phyloP scores from a whole-genome alignment of 108 stramenopile genomes.

The Pseudonitzschia multiseries region DNA sequence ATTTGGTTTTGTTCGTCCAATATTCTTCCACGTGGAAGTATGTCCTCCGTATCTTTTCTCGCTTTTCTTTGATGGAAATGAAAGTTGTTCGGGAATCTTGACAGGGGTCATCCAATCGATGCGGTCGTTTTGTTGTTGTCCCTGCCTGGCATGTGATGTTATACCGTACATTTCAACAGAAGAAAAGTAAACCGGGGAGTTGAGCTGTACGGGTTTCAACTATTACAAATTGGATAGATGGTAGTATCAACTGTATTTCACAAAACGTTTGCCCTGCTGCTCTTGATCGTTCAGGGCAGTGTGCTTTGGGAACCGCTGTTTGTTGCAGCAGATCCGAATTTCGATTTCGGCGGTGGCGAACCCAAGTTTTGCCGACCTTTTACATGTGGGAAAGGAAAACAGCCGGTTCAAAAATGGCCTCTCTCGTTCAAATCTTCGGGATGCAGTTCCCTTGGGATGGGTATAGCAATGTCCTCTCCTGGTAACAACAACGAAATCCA shows the following conservation, averaged over 20 bases:
- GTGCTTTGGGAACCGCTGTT: not conserved
- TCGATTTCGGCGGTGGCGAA: not conserved
- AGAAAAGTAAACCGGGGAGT: no score
- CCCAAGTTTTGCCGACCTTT: slow-evolving; percentile 9
- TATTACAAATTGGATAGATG: no score
- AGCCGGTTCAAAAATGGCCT: slow-evolving; percentile 38
- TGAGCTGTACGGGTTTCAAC: no score
- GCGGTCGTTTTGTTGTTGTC: no score
- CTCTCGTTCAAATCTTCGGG: slow-evolving; percentile 42
- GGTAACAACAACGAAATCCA: slow-evolving; percentile 22
- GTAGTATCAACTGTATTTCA: not conserved
- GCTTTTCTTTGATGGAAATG: no score
- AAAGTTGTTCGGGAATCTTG: no score
- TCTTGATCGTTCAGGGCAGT: not conserved
- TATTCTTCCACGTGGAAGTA: no score
- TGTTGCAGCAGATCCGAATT: slow-evolving; percentile 1
- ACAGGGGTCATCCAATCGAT: no score
- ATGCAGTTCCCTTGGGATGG: slow-evolving; percentile 33
- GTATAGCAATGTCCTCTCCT: slow-evolving; percentile 23
- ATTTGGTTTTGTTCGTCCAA: no score
- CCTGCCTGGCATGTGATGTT: no score
- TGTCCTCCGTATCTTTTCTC: no score
- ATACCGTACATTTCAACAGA: no score
- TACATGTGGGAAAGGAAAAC: slow-evolving; percentile 21
- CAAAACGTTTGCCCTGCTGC: not conserved